A percentile compares a stretch with the other conserved stretches of the same genome.
These are phyloP conservation scores for Endotrypanum monterogeii DNA, from an alignment of 208 protist species.

Conservation along the genomic window DNA sequence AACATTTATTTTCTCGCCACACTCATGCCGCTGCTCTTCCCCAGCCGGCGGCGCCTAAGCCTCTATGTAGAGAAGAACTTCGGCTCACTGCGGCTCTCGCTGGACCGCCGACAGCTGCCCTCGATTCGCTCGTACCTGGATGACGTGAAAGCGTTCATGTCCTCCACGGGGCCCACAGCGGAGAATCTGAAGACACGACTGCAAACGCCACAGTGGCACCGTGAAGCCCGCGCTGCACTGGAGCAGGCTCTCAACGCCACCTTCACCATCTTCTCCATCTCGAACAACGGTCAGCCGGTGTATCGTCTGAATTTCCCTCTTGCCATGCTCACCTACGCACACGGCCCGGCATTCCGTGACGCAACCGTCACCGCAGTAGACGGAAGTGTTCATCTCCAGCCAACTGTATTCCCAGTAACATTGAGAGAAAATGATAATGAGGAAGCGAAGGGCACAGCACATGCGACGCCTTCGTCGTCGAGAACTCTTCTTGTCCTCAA, in stretches of 20 bases:
- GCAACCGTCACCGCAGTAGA: slow-evolving; percentile 28
- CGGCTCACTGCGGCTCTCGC: slow-evolving; percentile 45
- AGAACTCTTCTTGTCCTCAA: background rate
- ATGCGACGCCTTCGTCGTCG: background rate
- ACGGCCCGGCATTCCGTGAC: slow-evolving; percentile 35
- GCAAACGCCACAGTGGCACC: slow-evolving; percentile 10
- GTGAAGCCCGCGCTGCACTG: slow-evolving; percentile 21
- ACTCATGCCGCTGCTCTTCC: slow-evolving; percentile 52
- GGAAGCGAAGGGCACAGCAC: background rate
- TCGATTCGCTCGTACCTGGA: slow-evolving; percentile 17
- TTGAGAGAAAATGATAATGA: background rate
- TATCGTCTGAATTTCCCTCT: slow-evolving; percentile 59
- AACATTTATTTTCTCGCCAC: slow-evolving; percentile 42
- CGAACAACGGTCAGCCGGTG: slow-evolving; percentile 39
- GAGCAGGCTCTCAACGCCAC: slow-evolving; percentile 56
- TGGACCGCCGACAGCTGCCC: slow-evolving; percentile 28
- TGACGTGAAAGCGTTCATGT: background rate
- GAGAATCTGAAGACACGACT: background rate
- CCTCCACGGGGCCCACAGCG: background rate
- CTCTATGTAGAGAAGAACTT: slow-evolving; percentile 81
- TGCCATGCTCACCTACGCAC: slow-evolving; percentile 47
- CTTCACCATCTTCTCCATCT: slow-evolving; percentile 62
- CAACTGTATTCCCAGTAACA: background rate
- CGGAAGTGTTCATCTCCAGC: background rate
- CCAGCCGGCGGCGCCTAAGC: slow-evolving; percentile 44